Evolutionary conservation across 2,329 filamentous ascomycete species (phyloP).

Genomic region (Cladosporium sp.): DNA sequence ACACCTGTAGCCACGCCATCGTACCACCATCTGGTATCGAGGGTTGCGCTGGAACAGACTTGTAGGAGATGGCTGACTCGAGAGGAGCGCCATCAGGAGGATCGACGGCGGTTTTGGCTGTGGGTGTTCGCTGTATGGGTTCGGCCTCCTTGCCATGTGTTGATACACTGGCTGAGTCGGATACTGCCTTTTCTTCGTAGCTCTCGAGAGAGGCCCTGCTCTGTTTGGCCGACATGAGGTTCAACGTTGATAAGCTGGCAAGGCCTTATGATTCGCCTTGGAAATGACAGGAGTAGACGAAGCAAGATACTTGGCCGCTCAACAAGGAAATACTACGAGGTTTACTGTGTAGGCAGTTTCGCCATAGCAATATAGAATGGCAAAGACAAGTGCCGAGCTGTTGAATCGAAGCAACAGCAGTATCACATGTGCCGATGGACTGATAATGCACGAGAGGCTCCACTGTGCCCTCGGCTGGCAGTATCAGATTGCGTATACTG

Average conservation of each 20-base stretch:
- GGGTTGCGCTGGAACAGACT: conserved; percentile 27
- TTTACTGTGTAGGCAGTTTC: not conserved
- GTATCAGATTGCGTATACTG: conserved; percentile 8
- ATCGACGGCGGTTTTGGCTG: not conserved
- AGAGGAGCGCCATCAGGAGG: conserved; percentile 27
- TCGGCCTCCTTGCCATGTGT: no score
- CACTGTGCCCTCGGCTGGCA: not conserved
- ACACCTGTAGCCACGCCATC: conserved; percentile 49
- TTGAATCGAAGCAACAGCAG: not conserved
- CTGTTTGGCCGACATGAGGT: not conserved
- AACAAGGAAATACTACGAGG: not conserved
- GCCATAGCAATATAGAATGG: not conserved
- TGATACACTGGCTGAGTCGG: no score
- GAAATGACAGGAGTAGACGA: no score
- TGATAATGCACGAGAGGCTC: not conserved
- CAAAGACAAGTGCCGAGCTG: not conserved
- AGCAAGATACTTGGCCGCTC: not conserved
- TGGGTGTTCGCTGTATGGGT: no score
- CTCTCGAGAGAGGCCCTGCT: not conserved
- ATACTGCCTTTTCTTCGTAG: not conserved
- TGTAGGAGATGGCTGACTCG: conserved; percentile 27
- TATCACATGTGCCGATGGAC: not conserved
- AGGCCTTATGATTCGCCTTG: not conserved
- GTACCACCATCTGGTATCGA: conserved; percentile 45
- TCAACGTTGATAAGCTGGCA: not conserved